phyloP scores from a whole-genome alignment of 768 basidiomycete species.

The Suillus spraguei region DNA sequence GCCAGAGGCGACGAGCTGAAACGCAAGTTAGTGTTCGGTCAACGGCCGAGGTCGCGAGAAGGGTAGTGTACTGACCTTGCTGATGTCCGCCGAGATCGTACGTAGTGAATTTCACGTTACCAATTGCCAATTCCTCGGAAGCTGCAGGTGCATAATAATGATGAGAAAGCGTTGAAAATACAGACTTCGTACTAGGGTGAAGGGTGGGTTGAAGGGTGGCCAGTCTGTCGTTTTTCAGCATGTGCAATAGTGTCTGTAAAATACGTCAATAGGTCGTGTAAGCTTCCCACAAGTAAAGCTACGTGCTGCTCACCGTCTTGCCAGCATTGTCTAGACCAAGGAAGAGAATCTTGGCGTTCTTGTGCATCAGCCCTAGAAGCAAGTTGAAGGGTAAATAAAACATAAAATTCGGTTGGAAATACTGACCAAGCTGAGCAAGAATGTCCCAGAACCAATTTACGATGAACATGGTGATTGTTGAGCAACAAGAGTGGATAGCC shows the following conservation, averaged over 20 bases:
- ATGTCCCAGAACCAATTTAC: slow-evolving; percentile 98
- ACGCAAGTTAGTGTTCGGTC: background rate
- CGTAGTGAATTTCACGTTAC: slow-evolving; percentile 98
- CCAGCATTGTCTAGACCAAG: slow-evolving; percentile 98
- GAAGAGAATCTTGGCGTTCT: slow-evolving; percentile 99
- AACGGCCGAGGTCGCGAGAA: slow-evolving; percentile 3
- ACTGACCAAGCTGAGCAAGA: slow-evolving; percentile 87
- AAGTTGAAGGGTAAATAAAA: slow-evolving; percentile 10
- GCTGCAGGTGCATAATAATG: slow-evolving; percentile 49
- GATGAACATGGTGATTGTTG: slow-evolving; percentile 65
- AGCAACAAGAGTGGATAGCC: slow-evolving; percentile 13
- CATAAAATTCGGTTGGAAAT: background rate
- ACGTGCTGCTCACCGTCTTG: slow-evolving; percentile 75
- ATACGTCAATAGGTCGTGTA: slow-evolving; percentile 12
- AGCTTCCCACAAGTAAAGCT: background rate
- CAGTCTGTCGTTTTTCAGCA: slow-evolving; percentile 98
- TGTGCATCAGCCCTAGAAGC: slow-evolving; percentile 78
- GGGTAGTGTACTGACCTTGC: slow-evolving; percentile 62
- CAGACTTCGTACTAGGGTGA: slow-evolving; percentile 80
- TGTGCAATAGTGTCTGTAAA: slow-evolving; percentile 88
- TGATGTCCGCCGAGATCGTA: slow-evolving; percentile 98
- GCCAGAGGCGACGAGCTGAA: slow-evolving; percentile 94
- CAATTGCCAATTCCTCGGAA: slow-evolving; percentile 98
- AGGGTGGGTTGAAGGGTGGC: slow-evolving; percentile 98
- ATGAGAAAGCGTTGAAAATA: background rate